Evolutionary conservation across 768 basidiomycete species (phyloP).

Genomic region (Mycena sanguinolenta): DNA sequence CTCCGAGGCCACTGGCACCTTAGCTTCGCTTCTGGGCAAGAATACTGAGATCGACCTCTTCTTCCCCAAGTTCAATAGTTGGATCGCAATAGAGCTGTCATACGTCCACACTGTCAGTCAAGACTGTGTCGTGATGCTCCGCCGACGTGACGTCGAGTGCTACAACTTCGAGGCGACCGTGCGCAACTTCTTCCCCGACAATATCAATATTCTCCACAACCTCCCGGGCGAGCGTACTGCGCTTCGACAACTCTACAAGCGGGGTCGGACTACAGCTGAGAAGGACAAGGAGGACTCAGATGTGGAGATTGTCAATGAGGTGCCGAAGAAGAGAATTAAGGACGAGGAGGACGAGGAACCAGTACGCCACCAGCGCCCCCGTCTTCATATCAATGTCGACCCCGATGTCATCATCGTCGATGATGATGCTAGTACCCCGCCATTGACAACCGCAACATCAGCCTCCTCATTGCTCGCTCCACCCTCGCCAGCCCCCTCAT

Average conservation of each 20-base stretch:
- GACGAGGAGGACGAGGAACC: background rate
- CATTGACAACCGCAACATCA: too few relatives aligned
- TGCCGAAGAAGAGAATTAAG: background rate
- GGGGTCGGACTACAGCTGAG: too few relatives aligned
- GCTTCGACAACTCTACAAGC: background rate
- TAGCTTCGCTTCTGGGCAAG: background rate
- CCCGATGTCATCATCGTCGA: too few relatives aligned
- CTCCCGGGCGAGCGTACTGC: background rate
- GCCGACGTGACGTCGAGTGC: background rate
- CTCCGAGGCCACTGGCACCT: background rate
- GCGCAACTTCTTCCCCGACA: background rate
- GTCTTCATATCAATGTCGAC: background rate
- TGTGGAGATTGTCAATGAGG: background rate
- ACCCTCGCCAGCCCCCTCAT: too few relatives aligned
- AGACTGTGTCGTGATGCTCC: background rate
- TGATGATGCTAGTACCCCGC: too few relatives aligned
- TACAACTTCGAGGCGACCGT: background rate
- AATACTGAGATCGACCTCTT: background rate
- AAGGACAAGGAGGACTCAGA: background rate
- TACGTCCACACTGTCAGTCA: background rate
- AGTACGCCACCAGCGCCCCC: background rate
- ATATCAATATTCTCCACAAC: background rate
- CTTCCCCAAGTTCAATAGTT: background rate
- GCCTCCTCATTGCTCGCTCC: too few relatives aligned
- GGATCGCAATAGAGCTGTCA: background rate